phyloP scores from a whole-genome alignment of 2,329 filamentous ascomycete genomes.

The Nothopassalora personata region DNA sequence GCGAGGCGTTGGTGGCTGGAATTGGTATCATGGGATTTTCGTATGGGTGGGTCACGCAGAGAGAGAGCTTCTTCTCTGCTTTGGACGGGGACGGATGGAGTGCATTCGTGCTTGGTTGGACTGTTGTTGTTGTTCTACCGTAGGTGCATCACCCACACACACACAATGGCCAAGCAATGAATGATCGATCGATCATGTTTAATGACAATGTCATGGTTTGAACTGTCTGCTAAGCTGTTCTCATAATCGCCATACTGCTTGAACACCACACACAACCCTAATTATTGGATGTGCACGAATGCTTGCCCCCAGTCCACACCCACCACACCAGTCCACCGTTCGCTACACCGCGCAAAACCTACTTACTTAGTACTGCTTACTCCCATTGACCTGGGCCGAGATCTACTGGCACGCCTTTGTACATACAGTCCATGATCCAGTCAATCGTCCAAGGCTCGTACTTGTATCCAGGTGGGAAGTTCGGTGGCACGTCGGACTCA shows the following conservation, averaged over 20 bases:
- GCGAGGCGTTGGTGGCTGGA: slow-evolving; percentile 13
- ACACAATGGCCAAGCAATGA: not conserved
- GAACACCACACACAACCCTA: not conserved
- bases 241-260: not conserved
- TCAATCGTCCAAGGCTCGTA: slow-evolving; percentile 20
- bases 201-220: not conserved
- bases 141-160: not conserved
- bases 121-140: not conserved
- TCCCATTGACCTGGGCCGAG: slow-evolving; percentile 13
- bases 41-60: not conserved
- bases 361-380: too few relatives aligned
- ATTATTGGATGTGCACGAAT: not conserved
- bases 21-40: not conserved
- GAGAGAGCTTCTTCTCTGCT: not conserved
- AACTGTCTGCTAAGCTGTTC: not conserved
- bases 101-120: slow-evolving; percentile 1
- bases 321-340: too few relatives aligned
- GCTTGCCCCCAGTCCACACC: not conserved
- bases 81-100: not conserved
- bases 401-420: slow-evolving; percentile 12
- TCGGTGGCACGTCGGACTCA: slow-evolving; percentile 15
- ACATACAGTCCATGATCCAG: slow-evolving; percentile 17
- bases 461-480: slow-evolving; percentile 17
- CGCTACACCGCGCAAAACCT: too few relatives aligned
- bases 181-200: not conserved